Evolutionary conservation across 352 stramenopile genomes (phyloP), one percentile per base, ranked within the genome.

Genomic region (Pythium sukuiense): DNA sequence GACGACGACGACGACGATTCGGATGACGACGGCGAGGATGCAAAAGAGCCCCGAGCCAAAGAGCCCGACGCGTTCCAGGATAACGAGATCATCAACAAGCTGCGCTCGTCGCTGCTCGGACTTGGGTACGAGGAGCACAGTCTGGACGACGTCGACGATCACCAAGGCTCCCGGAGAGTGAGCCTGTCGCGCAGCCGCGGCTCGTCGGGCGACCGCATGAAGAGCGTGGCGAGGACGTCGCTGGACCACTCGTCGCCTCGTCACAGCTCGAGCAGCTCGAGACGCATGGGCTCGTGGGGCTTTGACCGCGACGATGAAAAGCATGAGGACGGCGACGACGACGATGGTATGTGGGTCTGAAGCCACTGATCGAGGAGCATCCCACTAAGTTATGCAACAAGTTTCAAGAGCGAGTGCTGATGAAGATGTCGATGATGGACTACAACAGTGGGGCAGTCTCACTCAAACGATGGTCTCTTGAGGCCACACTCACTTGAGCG

Each of bases 341-440:
- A 89, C 59, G 81, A 81, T 2, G 81, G 81, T 3, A 64, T 90
- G 13, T 90, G 79, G 79, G 58, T 88, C 33, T 89, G 80, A 70
- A 49, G 26, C n/a, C n/a, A n/a, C n/a, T n/a, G n/a, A 33, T n/a
- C 26, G 16, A 18, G 11, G 18, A 7, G 37, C 18, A 24, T 41
- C 32, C 4, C 32, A 41, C 7, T 41, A 41, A 41, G 35, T 41
- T 41, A 41, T 41, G 12, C 35, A 11, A 41, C 7, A 41, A 41
- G 35, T 41, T 41, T 41, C 32, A 8, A 35, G 8, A 35, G 32
- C 32, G 4, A 35, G 8, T 35, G 32, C 32, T 35, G 3, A 35
- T 35, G 32, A 35, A 35, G 32, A 35, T 35, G 4, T 35, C 32
- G 3, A 3, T 35, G 32, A 8, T 35, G 32, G 32, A 35, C 32